Base-by-base conservation (phyloP, 352 stramenopile species). In the Phytopythium vexans region DNA sequence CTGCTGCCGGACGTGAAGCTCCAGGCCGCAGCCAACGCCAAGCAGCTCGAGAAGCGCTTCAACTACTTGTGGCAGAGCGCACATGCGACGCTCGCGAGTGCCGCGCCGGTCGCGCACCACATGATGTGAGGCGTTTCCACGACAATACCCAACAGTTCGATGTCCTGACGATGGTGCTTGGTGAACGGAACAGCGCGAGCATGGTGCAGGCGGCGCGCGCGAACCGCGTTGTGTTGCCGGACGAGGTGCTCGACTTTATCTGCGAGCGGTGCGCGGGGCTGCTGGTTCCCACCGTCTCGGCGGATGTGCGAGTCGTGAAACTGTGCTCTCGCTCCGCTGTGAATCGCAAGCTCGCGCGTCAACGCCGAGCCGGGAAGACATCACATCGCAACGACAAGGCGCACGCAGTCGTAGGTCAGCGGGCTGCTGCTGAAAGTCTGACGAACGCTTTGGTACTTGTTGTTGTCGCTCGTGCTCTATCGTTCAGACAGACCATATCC, bases 41-140 rank as follows among this genome's bases (percentile, higher is more conserved):
- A 75, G 35, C 77, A 86, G 56, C 63, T 90, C 1, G 74, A 89
- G 56, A 81, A 86, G 52, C 77, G 75, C 37, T 72, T 89, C 50
- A 66, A 66, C 21, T 92, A 85, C 57, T 67, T 92, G 39, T 92
- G 81, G 81, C 67, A 53, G 40, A 50, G 74, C 2, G 76, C 78
- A n/a, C 78, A 89, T 46, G 49, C 56, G 8, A 48, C 86, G 35
- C 37, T 88, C n/a, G 41, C 60, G 0, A 70, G 62, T 0, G 83
- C 61, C 16, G 53, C 64, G 7, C 35, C 52, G 37, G 43, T 85
- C 41, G 76, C 81, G 52, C 75, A 87, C 52, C 59, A 79, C 41
- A 73, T 88, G 55, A 73, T 70, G 77, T 89, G 51, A 49, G 55
- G 58, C 15, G 7, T 52, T 14, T 40, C 27, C 8, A 2, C 47